phyloP scores from a whole-genome alignment of 179 eudicot genomes.

The Patellifolia procumbens region DNA sequence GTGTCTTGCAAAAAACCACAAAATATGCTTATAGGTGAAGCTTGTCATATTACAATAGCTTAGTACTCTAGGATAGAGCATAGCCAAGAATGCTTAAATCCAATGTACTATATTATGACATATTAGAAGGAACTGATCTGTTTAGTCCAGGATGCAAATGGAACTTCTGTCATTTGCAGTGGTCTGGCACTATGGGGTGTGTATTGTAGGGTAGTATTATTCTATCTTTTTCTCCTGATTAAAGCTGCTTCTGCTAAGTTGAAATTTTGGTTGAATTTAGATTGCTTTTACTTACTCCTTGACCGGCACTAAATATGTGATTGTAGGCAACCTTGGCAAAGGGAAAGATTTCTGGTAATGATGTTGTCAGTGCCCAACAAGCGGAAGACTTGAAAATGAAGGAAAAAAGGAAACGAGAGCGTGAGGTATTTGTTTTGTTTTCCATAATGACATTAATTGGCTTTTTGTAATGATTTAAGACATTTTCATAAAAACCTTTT shows the following conservation, averaged over 20 bases:
- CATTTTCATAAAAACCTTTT: neutral
- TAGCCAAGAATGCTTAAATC: neutral
- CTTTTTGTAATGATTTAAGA: neutral
- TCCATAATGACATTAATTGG: neutral
- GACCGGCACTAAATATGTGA: neutral
- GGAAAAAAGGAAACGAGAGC: conserved; percentile 91
- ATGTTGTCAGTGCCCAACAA: conserved; percentile 75
- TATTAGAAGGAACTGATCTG: neutral
- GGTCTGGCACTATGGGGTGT: neutral
- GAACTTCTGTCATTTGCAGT: neutral
- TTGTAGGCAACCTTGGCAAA: conserved; percentile 51
- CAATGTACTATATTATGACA: neutral
- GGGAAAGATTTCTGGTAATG: conserved; percentile 42
- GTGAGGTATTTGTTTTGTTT: conserved; percentile 55
- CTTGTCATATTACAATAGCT: too few species aligned
- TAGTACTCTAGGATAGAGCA: neutral
- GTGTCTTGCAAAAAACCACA: too few species aligned
- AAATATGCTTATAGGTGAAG: too few species aligned
- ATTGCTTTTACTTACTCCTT: neutral
- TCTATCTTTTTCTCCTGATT: neutral
- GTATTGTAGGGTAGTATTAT: neutral
- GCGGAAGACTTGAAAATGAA: conserved; percentile 91
- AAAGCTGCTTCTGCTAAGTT: neutral
- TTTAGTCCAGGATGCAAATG: neutral
- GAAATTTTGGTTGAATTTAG: neutral